Evolutionary conservation across 2,329 filamentous ascomycete genomes (phyloP), one percentile per base, ranked within the genome.

Genomic region (Remersonia thermophila): DNA sequence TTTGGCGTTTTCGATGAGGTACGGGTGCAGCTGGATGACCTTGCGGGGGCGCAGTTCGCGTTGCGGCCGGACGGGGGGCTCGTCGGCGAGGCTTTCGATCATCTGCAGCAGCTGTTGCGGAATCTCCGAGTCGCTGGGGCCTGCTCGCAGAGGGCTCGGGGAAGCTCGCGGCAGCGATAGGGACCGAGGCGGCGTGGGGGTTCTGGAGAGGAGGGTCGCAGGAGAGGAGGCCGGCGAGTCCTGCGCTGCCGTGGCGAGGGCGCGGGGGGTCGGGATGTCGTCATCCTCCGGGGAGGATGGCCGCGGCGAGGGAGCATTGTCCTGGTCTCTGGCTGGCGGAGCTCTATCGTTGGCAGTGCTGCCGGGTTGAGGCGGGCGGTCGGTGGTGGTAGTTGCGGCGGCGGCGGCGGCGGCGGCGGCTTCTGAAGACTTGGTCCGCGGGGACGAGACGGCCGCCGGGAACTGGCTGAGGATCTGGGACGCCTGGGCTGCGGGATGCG

Each of bases 11-110:
- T 77, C 72, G 3, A 75, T 55, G 5, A 68, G 54, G 43, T 76
- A 77, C 3, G 72, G 72, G 30, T 74, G 70, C 47, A 75, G 61
- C 48, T 77, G 72, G 6, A 76, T 76, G 1, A 71, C 71, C 41
- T 75, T 77, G 14, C 72, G 63, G 1, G 70, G 69, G 6, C 72
- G 63, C n/a, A 77, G 55, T 3, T 66, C 71, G 25, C 71, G 63
- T 41, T 64, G 60, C 31, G 60, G 54, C 10, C 55, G 56, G 18
- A 59, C 40, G 11, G 51, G 47, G 5, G 53, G 41, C 34, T 48
- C 48, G 12, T 41, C 40, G 10, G 39, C 39, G 10, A 42, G 15
- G 7, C 52, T 38, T 7, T 37, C 28, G 1, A 35, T 29, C 3
- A 39, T 32, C 3, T 40, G 41, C 7, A 20, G 26, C n/a, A 33